Base-by-base conservation (phyloP, 2,329 filamentous ascomycete species). In the Penicillium brasilianum region DNA sequence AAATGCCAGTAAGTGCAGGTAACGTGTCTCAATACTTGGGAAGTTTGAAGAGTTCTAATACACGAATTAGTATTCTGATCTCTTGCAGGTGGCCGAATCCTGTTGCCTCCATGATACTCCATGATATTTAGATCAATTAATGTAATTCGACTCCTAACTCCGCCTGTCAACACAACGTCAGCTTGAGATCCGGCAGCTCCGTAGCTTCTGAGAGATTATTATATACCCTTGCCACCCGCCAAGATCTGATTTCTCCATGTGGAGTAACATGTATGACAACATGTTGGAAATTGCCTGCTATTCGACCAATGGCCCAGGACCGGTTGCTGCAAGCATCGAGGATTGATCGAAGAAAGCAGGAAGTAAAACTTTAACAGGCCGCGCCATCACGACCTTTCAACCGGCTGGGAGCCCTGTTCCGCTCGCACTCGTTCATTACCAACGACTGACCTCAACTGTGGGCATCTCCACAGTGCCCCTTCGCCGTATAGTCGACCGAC, bases 401-500 rank as follows among this genome's bases (percentile, higher is more conserved):
- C 39, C 51, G 32, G 46, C 20, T 61, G 58, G 58, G 61, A 63
- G 22, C 52, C 6, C 14, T 20, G 20, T 28, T 46, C 61, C 61
- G 58, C 39, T 16, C 46, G 4, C 14, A 5, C 1, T 28, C 9
- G n/a, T 3, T 46, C n/a, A 60, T 61, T 59, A 58, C 51, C 46
- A 25, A 48, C 36, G 30, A 18, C 54, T 63, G 61, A 63, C 58
- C 30, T 63, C 61, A 61, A n/a, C 14, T 18, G 16, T 18, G 37
- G 36, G 6, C 18, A 30, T 61, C 34, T 22, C 28, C 22, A 36
- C 48, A 34, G 32, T 9, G 8, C 25, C 39, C 25, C 32, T 50
- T 30, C 49, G 14, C 22, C 14, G 16, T 41, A 28, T 13, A 20
- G 16, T 16, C n/a, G 14, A 28, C 4, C n/a, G 32, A 49, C 48